A percentile compares a stretch with the other conserved stretches of the same genome.
phyloP scores from a whole-genome alignment of 257 asterid genomes.

The Nicotiana attenuata region DNA sequence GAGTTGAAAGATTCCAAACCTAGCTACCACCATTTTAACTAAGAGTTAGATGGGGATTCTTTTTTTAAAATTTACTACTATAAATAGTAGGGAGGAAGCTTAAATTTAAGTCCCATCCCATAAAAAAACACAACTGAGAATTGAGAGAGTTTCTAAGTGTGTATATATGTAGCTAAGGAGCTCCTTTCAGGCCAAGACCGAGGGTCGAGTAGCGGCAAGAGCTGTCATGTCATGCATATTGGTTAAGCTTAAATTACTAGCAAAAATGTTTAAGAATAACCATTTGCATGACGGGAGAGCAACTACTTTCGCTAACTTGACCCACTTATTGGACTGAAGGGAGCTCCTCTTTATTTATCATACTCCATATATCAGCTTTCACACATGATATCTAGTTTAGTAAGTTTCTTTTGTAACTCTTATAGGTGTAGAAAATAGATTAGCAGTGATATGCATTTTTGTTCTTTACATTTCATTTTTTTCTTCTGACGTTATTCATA shows the following conservation, averaged over 20 bases:
- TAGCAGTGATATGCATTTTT: no score
- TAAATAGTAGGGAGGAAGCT: background rate
- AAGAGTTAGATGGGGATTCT: background rate
- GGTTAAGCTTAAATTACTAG: constrained; percentile 29
- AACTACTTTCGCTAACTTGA: constrained; percentile 38
- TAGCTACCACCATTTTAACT: background rate
- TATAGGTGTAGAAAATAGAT: no score
- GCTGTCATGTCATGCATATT: constrained; percentile 63
- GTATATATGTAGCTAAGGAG: constrained; percentile 19
- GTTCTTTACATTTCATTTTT: no score
- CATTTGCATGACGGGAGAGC: constrained; percentile 58
- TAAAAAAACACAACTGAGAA: background rate
- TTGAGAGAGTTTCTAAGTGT: background rate
- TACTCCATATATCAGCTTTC: background rate
- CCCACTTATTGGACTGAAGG: constrained; percentile 52
- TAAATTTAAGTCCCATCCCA: background rate
- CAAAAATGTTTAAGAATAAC: constrained; percentile 24
- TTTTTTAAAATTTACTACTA: background rate
- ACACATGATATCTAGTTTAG: no score
- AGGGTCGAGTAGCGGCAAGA: constrained; percentile 41
- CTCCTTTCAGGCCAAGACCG: constrained; percentile 45
- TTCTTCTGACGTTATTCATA: no score
- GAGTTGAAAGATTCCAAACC: constrained; percentile 2
- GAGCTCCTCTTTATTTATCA: constrained; percentile 32
- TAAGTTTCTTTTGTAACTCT: no score